Conservation (phyloP, 192 early-diverging fungal species). For the Phlyctochytrium planicorne region DNA sequence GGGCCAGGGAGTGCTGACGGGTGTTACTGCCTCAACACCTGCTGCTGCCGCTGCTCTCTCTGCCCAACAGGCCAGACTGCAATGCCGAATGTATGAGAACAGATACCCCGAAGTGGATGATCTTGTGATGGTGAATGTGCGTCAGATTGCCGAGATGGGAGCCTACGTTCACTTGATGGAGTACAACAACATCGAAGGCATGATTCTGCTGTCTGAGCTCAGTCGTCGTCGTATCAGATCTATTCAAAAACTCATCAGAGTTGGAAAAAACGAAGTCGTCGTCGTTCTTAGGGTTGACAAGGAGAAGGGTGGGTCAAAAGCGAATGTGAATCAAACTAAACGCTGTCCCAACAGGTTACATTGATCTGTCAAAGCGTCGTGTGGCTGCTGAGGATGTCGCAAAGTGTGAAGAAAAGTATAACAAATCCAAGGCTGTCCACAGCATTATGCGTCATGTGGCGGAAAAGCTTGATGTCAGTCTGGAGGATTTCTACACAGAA, state of each 20-base stretch:
- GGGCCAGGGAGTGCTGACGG: too few relatives aligned
- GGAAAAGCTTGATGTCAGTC: slow-evolving; percentile 72
- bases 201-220: slow-evolving; percentile 93
- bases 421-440: slow-evolving; percentile 88
- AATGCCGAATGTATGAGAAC: slow-evolving; percentile 92
- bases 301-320: too few relatives aligned
- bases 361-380: slow-evolving; percentile 95
- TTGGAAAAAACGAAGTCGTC: slow-evolving; percentile 90
- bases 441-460: slow-evolving; percentile 87
- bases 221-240: slow-evolving; percentile 94
- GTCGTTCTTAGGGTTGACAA: slow-evolving; percentile 93
- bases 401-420: slow-evolving; percentile 90
- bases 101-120: slow-evolving; percentile 92
- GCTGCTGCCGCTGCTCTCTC: slow-evolving; percentile 30
- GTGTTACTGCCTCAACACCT: slow-evolving; percentile 31
- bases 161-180: slow-evolving; percentile 94
- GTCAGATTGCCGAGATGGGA: slow-evolving; percentile 92
- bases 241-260: slow-evolving; percentile 91
- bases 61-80: slow-evolving; percentile 32
- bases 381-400: slow-evolving; percentile 86
- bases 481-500: slow-evolving; percentile 80
- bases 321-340: too few relatives aligned
- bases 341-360: too few relatives aligned
- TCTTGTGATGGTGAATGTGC: slow-evolving; percentile 96
- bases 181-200: slow-evolving; percentile 97